Evolutionary conservation across 345 rosid species (phyloP).

Genomic region (Noccaea bulbosa): DNA sequence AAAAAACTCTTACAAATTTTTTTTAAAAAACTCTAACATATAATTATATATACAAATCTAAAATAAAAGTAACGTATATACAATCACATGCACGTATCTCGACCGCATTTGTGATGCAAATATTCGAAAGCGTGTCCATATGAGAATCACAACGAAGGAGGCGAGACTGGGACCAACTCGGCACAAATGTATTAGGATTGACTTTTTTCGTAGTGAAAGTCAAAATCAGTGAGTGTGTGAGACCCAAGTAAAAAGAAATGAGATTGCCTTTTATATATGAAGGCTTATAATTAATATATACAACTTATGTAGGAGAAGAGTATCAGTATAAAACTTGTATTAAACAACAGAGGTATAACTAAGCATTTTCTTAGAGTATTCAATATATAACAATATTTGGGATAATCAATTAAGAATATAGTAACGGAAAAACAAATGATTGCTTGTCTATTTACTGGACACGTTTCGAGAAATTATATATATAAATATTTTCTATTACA

Average conservation of each 20-base stretch:
- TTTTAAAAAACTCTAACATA: no score
- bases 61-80: no score
- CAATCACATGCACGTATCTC: conserved; percentile 13
- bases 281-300: not conserved
- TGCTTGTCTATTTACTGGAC: not conserved
- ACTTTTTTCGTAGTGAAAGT: conserved; percentile 17
- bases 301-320: not conserved
- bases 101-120: conserved; percentile 12
- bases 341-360: no score
- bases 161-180: not conserved
- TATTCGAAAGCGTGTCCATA: conserved; percentile 25
- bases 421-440: not conserved
- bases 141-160: conserved; percentile 13
- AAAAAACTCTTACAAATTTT: no score
- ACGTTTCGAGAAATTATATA: no score
- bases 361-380: not conserved
- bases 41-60: no score
- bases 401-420: not conserved
- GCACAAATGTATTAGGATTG: conserved; percentile 1
- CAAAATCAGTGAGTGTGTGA: conserved; percentile 14
- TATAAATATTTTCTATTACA: not conserved
- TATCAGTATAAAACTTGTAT: not conserved
- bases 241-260: conserved; percentile 8
- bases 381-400: not conserved
- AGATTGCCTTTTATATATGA: conserved; percentile 8